Base-by-base conservation (phyloP, 148 eudicot species). In the Mesembryanthemum crystallinum region DNA sequence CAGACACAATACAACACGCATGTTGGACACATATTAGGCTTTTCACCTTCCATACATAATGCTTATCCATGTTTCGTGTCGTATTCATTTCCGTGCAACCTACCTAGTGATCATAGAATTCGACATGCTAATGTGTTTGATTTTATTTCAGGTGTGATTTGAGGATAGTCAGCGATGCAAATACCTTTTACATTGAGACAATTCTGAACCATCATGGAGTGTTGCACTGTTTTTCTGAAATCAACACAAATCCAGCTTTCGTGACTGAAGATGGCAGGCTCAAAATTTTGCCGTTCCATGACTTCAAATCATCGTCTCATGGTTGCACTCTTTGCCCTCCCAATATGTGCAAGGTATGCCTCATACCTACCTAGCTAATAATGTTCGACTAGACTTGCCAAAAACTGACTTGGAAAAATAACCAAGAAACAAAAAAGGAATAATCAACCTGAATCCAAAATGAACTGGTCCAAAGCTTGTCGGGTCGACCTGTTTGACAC, bases 81-180 rank as follows among this genome's bases (percentile, higher is more conserved):
- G 14, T 45, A 12, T 45, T 13, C 49, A 13, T 45, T 0, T 45
- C 49, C 49, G 49, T 45, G 49, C 13, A 45, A 45, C 14, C 49
- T 54, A 17, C 23, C 8, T 8, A 54, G 24, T 54, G 6, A 18
- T 17, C 21, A 54, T 54, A 2, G 7, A 54, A 18, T 4, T 1
- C 10, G 8, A 57, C 9, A 0, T 43, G 39, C 27, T 49, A 60
- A 75, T 51, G 20, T 29, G 1, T 28, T 13, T 18, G 20, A 72
- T 32, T 37, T 62, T 24, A 45, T 64, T 76, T 58, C 79, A 92
- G 97, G 86, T 92, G 97, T 72, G 92, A 92, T 75, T 79, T 92
- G 84, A 85, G 94, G 81, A 73, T 92, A 1, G 77, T 88, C 27
- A 92, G 97, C 54, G 94, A 92, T 76, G 97, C 97, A 49, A 92